phyloP scores from a whole-genome alignment of 306 rosid genomes.

The Quercus gilva region DNA sequence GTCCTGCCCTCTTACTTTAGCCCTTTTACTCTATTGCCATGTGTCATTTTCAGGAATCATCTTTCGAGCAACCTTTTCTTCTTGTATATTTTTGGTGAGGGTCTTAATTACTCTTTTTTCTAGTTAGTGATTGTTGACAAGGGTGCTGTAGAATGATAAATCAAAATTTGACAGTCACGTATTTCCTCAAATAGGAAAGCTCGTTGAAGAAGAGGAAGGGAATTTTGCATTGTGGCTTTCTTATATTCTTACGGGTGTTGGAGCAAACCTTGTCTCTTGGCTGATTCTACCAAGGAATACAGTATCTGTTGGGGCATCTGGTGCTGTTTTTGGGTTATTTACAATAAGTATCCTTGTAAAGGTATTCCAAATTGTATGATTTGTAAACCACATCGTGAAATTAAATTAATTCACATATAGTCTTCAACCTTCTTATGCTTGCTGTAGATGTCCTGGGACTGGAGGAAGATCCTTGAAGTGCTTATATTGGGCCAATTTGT shows the following conservation, averaged over 20 bases:
- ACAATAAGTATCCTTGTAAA: slow-evolving; percentile 87
- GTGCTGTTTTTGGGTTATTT: slow-evolving; percentile 94
- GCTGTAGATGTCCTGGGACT: slow-evolving; percentile 92
- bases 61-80: slow-evolving; percentile 98
- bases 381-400: not conserved
- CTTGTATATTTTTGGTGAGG: slow-evolving; percentile 92
- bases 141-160: not conserved
- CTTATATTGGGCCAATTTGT: slow-evolving; percentile 96
- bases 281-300: slow-evolving; percentile 84
- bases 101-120: slow-evolving; percentile 16
- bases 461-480: slow-evolving; percentile 99
- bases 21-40: slow-evolving; percentile 16
- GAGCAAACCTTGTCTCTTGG: slow-evolving; percentile 96
- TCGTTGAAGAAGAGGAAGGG: slow-evolving; percentile 99
- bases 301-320: slow-evolving; percentile 96
- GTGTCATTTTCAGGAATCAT: slow-evolving; percentile 74
- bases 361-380: slow-evolving; percentile 41
- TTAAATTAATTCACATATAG: not conserved
- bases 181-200: slow-evolving; percentile 59
- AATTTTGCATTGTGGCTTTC: slow-evolving; percentile 87
- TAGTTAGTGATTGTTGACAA: not conserved
- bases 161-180: slow-evolving; percentile 9
- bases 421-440: not conserved
- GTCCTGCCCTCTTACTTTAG: slow-evolving; percentile 5
- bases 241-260: slow-evolving; percentile 87